phyloP scores from a whole-genome alignment of 2,329 filamentous ascomycete genomes.

The Triangularia setosa region DNA sequence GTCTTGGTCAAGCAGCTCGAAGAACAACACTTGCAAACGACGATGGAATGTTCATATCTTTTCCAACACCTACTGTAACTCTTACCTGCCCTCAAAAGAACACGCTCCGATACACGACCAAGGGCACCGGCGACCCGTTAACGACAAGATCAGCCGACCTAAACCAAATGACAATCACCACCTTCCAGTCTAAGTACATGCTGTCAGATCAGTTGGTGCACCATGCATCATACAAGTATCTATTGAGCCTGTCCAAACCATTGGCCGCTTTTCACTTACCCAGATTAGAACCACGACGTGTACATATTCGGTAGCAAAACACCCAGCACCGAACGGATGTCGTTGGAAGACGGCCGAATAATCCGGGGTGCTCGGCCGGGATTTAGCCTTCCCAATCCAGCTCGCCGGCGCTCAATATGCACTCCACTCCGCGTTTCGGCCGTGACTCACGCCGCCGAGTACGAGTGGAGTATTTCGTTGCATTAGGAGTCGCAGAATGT shows the following conservation, averaged over 20 bases:
- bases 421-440: neutral
- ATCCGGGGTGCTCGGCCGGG: neutral
- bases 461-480: neutral
- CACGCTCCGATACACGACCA: too few relatives aligned
- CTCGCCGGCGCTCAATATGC: neutral
- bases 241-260: neutral
- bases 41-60: too few relatives aligned
- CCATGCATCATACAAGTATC: neutral
- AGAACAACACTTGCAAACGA: too few relatives aligned
- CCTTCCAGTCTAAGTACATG: neutral
- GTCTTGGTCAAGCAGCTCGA: neutral
- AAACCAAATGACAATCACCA: neutral
- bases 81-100: too few relatives aligned
- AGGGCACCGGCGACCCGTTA: neutral
- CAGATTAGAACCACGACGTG: neutral
- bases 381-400: neutral
- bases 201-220: neutral
- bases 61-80: too few relatives aligned
- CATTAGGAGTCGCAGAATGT: neutral
- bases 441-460: constrained; percentile 10
- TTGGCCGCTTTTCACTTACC: neutral
- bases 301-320: neutral
- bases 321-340: neutral
- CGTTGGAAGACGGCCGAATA: neutral
- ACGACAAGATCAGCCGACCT: neutral